Evolutionary conservation across 1,139 yeast genomes (phyloP), one percentile per base, ranked within the genome.

Genomic region (Eremothecium coryli): DNA sequence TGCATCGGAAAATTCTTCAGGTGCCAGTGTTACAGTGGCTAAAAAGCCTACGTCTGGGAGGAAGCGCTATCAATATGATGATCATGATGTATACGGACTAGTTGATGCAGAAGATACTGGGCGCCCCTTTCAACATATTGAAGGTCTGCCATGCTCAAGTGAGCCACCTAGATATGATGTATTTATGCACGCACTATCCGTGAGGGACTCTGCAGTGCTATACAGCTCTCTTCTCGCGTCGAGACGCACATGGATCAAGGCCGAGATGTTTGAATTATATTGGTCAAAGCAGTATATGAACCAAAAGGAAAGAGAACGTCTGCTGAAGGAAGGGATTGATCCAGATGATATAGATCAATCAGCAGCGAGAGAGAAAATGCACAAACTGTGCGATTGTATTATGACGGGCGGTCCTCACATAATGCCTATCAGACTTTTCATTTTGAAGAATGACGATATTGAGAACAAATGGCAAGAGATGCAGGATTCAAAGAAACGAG

Each of bases 401-500:
- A 59, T 86, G 62, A 65, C 68, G 4, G 66, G 82, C 24, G 97
- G 96, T 0, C 95, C 95, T 0, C 98, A 90, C 58, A 60, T 64
- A 1, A 82, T 84, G 55, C 86, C 79, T 28, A 70, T 81, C 5
- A 65, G 93, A 41, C 58, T 90, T 29, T 90, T 82, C 56, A 78
- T 86, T 17, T 74, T 86, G 34, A 82, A 84, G 48, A 94, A 85
- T 48, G 94, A 77, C 26, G 66, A 61, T 29, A 53, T 61, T 27
- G 70, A 65, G 43, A 48, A 42, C 35, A 50, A 51, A 35, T 59
- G 68, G 59, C 58, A 53, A 26, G 51, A 50, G 25, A 62, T 56
- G 30, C 61, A 59, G 39, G 58, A 52, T 28, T 29, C 41, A 43
- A 60, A 54, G 58, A 58, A 51, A 50, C 56, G 54, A 48, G 56